Percentiles rank a stretch among this genome's conserved stretches.
Conservation (phyloP, 345 rosid species). For the Eucalyptus tenuipes region DNA sequence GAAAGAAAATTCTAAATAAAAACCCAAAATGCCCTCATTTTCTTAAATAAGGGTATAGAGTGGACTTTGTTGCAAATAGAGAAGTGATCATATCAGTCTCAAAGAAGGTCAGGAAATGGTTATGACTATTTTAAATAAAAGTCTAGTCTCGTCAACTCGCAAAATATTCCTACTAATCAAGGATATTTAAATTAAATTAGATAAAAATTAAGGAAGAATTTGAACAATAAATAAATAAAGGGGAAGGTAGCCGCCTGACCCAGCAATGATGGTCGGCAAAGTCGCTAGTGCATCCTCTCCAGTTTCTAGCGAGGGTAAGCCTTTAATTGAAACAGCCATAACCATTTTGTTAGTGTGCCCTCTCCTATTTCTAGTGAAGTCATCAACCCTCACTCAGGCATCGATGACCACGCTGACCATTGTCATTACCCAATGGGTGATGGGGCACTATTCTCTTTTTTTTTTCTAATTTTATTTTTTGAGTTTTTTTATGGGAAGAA, state of each 20-base stretch:
- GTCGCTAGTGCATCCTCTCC: accelerated
- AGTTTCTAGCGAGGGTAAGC: accelerated
- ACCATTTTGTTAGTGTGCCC: accelerated
- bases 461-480: too few relatives aligned
- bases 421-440: accelerated
- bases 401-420: accelerated
- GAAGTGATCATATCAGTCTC: too few relatives aligned
- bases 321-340: accelerated
- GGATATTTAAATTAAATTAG: too few relatives aligned
- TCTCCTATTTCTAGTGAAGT: accelerated
- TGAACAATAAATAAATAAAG: too few relatives aligned
- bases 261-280: accelerated
- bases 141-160: accelerated
- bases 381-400: accelerated
- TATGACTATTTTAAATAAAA: accelerated
- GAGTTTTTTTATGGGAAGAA: too few relatives aligned
- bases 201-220: too few relatives aligned
- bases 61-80: accelerated
- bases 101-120: accelerated
- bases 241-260: accelerated
- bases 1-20: too few relatives aligned
- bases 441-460: too few relatives aligned
- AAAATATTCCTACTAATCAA: accelerated
- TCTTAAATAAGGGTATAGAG: accelerated
- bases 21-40: too few relatives aligned